A percentile compares a stretch with the other conserved stretches of the same genome.
Conservation (phyloP, 306 rosid species). For the Medicago lupulina region DNA sequence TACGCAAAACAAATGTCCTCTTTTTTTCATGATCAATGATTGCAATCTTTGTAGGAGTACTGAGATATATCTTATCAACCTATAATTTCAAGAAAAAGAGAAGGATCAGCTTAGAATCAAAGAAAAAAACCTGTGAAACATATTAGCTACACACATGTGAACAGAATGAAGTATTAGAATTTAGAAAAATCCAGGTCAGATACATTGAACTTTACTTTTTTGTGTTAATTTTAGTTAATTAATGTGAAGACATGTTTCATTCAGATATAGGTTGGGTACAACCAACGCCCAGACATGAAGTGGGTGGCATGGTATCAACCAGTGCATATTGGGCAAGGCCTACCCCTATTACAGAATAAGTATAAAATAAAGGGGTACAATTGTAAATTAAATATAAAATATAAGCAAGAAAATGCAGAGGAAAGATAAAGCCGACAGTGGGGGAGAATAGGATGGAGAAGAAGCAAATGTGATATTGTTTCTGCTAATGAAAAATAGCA, state of each 20-base stretch:
- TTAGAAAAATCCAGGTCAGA: not conserved
- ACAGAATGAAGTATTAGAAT: slow-evolving; percentile 7
- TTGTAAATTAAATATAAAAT: not conserved
- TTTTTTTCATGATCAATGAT: slow-evolving; percentile 96
- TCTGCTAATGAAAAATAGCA: slow-evolving; percentile 6
- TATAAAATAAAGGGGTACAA: not conserved
- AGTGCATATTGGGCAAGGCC: not conserved
- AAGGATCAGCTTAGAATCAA: slow-evolving; percentile 30
- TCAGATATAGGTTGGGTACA: slow-evolving; percentile 14
- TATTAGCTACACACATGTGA: slow-evolving; percentile 20
- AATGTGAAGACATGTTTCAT: not conserved
- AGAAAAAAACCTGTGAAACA: slow-evolving; percentile 30
- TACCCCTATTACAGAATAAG: slow-evolving; percentile 6
- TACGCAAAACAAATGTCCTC: slow-evolving; percentile 90
- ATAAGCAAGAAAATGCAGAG: not conserved
- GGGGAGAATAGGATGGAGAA: not conserved
- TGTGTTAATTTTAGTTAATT: not conserved
- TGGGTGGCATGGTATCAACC: slow-evolving; percentile 26
- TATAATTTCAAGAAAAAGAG: slow-evolving; percentile 41
- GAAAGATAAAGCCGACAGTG: not conserved
- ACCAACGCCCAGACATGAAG: slow-evolving; percentile 2
- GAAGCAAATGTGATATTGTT: slow-evolving; percentile 17
- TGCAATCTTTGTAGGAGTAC: slow-evolving; percentile 94
- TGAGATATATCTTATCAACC: slow-evolving; percentile 95
- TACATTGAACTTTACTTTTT: not conserved